These are phyloP conservation scores for Straminergon stramineum DNA, from an alignment of 225 moss, liverwort and hornwort genomes.

Conservation along the genomic window DNA sequence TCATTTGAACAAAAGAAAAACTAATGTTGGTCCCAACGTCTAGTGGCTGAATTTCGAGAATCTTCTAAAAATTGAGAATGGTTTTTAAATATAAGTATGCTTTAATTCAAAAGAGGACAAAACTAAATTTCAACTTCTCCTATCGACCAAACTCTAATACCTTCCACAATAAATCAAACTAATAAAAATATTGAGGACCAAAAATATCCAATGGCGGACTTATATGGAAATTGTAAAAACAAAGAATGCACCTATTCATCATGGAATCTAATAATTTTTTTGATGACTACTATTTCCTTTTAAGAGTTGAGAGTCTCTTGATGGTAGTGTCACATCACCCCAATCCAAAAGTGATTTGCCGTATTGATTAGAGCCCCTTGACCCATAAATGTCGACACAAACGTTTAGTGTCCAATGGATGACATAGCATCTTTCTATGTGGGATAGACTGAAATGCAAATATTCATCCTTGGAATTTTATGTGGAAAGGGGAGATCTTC, in stretches of 20 bases:
- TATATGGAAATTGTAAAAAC: background rate
- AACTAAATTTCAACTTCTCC: background rate
- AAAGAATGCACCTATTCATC: background rate
- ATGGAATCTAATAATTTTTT: background rate
- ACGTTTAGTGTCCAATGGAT: too few relatives aligned
- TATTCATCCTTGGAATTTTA: too few relatives aligned
- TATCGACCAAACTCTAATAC: background rate
- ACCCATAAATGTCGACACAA: too few relatives aligned
- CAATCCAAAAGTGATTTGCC: background rate
- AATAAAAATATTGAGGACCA: background rate
- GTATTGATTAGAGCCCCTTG: accelerated
- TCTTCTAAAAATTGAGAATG: background rate
- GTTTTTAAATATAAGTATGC: background rate
- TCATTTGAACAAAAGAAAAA: background rate
- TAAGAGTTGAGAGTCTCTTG: accelerated
- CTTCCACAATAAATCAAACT: background rate
- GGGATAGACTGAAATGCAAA: too few relatives aligned
- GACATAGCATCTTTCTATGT: too few relatives aligned
- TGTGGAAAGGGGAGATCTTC: too few relatives aligned
- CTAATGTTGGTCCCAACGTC: accelerated
- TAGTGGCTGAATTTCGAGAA: accelerated
- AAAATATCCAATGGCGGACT: accelerated
- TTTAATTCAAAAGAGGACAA: background rate
- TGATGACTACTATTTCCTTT: accelerated
- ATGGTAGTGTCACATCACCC: accelerated